Evolutionary conservation across 345 rosid species (phyloP), one percentile per base, ranked within the genome.

Genomic region (Arabidopsis arenosa): DNA sequence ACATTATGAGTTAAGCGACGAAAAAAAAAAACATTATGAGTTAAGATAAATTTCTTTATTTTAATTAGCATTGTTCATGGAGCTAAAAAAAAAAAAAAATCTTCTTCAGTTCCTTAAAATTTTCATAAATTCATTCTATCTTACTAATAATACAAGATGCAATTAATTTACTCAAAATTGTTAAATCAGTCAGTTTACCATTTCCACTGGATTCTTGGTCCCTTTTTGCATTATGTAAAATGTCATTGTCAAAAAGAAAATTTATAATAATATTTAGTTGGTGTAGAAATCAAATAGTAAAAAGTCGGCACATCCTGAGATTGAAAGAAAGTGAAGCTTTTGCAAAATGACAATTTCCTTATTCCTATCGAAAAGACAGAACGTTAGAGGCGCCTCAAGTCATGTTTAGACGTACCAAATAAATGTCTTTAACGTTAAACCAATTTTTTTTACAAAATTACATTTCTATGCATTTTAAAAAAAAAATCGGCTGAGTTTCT

Each of bases 291-390:
- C 52, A 55, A 63, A 69, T 6, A 76, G 43, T 15, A 28, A 75
- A 76, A 70, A 14, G 75, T 76, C 71, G 71, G 60, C 80, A 76
- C 58, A 63, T 45, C 75, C 71, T 68, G 58, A 47, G 59, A 76
- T 32, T n/a, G 37, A 55, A 36, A 69, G 75, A 69, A 51, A 63
- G 9, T 47, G 80, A 76, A 35, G 35, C 65, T 53, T 18, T 14
- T 53, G 70, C 39, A 61, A 61, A 69, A 54, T 15, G 65, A 62
- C 75, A 54, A 69, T 62, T 76, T 76, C 26, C 66, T 69, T 76
- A 45, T 70, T 70, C 4, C 6, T 70, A 62, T 63, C 65, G 71
- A 63, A 54, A 54, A 53, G 68, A 68, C 69, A 33, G 13, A 36
- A 32, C 30, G 58, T 33, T 67, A 23, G 5, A 76, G 28, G n/a